Base-by-base conservation (phyloP, 345 rosid species). In the Citrus hindsii region DNA sequence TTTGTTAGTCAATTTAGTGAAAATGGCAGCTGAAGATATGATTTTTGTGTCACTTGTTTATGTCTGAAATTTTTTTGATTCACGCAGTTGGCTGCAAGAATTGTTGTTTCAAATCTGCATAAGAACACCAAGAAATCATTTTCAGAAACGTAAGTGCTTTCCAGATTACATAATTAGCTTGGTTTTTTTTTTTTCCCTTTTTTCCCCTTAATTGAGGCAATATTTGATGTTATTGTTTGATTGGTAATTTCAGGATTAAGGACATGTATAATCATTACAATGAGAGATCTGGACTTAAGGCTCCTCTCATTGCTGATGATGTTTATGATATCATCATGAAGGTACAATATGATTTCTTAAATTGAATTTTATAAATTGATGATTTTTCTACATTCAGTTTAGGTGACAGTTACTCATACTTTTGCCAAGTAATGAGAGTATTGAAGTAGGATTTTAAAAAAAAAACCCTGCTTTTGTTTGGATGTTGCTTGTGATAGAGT, bases 71-170 rank as follows among this genome's bases (percentile, higher is more conserved):
- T 75, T 69, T 1, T 12, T n/a, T 83, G 48, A 70, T 76, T 46
- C 51, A 3, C 18, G 72, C 92, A 97, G 99, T 82, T 97, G 90
- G 99, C 98, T 77, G 99, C 99, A 0, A 93, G 99, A 81, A 93
- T 97, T 78, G 99, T 85, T 76, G 99, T 97, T 13, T 97, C 98
- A 6, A 97, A 97, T 87, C 92, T 97, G 74, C 98, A 97, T 81
- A 97, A 97, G 89, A 97, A 94, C 79, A 97, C 99, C 5, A 91
- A 84, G 87, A 97, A 97, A 66, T 90, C 88, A 4, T 97, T 97
- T 79, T 97, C 99, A 0, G 99, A 97, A 82, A 94, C 98, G 99
- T 97, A 83, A 84, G 99, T 86, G 69, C 73, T 84, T 32, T 80
- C 2, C 30, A 30, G 65, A 71, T 51, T 18, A 32, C 4, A 13